phyloP scores from a whole-genome alignment of 1,139 yeast genomes.

The Pichiaceae sp. region DNA sequence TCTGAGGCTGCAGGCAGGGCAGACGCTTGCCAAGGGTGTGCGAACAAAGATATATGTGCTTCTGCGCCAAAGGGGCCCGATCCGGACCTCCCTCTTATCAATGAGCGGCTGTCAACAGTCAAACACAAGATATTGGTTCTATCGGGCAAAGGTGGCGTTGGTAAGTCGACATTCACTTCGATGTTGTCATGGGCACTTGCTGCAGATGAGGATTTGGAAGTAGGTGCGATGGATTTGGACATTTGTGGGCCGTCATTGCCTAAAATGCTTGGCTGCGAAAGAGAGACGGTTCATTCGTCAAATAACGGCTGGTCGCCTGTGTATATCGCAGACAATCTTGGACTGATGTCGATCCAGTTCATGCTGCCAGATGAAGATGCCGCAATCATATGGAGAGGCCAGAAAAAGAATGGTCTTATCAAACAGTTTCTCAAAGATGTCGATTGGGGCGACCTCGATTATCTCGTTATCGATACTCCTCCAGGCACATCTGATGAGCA shows the following conservation, averaged over 20 bases:
- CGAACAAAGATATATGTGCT: conserved; percentile 85
- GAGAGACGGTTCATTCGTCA: conserved; percentile 81
- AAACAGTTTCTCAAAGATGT: conserved; percentile 93
- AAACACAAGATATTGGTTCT: conserved; percentile 79
- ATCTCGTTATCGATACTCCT: conserved; percentile 89
- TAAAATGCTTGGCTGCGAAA: conserved; percentile 85
- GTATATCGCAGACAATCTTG: conserved; percentile 88
- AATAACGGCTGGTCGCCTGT: conserved; percentile 96
- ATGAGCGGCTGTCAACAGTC: conserved; percentile 55
- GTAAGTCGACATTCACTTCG: conserved; percentile 91
- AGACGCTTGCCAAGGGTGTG: conserved; percentile 92
- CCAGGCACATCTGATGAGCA: conserved; percentile 99
- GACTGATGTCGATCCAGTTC: conserved; percentile 91
- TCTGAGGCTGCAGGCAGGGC: conserved; percentile 89
- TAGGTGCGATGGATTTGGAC: conserved; percentile 96
- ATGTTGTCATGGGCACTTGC: conserved; percentile 96
- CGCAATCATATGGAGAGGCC: conserved; percentile 96
- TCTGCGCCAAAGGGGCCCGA: conserved; percentile 92
- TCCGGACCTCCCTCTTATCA: conserved; percentile 81
- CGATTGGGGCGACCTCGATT: conserved; percentile 92
- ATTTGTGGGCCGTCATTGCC: conserved; percentile 98
- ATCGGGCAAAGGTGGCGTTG: conserved; percentile 98
- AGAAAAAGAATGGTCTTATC: conserved; percentile 86
- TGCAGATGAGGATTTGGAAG: conserved; percentile 76
- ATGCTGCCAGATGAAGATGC: conserved; percentile 92